Conservation (phyloP, 306 rosid species). For the Ammopiptanthus mongolicus region DNA sequence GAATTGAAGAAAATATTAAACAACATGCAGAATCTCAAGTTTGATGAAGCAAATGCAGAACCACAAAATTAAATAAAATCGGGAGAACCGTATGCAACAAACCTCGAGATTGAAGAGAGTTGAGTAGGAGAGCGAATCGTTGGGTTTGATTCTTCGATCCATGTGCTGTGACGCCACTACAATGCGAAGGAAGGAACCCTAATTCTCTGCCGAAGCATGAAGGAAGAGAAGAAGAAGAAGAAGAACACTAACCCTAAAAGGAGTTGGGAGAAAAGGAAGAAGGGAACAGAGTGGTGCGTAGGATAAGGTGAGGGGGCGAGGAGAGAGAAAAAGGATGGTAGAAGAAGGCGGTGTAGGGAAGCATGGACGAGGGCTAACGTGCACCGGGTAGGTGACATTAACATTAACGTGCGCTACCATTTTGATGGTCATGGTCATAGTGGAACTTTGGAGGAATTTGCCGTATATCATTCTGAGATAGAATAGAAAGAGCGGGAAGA, state of each 20-base stretch:
- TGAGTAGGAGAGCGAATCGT: constrained; percentile 55
- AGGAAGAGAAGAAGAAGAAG: constrained; percentile 17
- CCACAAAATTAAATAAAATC: neutral
- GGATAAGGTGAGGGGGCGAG: constrained; percentile 36
- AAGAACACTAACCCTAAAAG: constrained; percentile 25
- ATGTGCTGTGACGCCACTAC: constrained; percentile 29
- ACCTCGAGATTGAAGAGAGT: constrained; percentile 88
- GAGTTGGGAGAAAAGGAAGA: neutral
- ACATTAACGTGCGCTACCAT: constrained; percentile 33
- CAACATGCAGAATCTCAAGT: neutral
- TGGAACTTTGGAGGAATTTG: neutral
- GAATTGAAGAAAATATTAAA: neutral
- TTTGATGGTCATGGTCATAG: neutral
- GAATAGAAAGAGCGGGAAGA: neutral
- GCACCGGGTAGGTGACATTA: neutral
- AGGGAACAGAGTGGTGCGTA: constrained; percentile 43
- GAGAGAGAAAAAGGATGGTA: constrained; percentile 18
- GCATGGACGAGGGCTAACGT: constrained; percentile 26
- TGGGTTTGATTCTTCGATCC: constrained; percentile 66
- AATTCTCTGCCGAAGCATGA: constrained; percentile 28
- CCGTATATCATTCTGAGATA: neutral
- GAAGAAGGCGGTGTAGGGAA: constrained; percentile 24
- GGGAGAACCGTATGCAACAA: neutral
- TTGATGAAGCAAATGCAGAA: neutral
- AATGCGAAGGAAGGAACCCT: constrained; percentile 22